phyloP scores from a whole-genome alignment of 2,329 filamentous ascomycete genomes.

The Xylaria sp. region DNA sequence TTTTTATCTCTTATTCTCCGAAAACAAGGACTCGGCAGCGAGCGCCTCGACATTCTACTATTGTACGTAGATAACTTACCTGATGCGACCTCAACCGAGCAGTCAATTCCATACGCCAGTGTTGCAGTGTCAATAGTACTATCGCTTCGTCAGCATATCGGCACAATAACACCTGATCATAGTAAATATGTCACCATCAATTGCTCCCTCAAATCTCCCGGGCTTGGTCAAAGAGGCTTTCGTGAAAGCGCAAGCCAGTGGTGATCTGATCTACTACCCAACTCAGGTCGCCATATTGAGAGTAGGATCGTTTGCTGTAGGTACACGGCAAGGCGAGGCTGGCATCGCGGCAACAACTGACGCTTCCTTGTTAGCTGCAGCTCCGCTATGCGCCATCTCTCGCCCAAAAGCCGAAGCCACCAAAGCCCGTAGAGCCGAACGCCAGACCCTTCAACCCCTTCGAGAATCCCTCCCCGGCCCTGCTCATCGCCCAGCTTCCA shows the following conservation, averaged over 20 bases:
- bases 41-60: no score
- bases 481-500: conserved; percentile 60
- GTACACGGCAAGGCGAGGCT: conserved; percentile 6
- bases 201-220: conserved; percentile 54
- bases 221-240: conserved; percentile 58
- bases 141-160: background rate
- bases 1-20: no score
- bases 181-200: conserved; percentile 47
- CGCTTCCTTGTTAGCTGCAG: conserved; percentile 66
- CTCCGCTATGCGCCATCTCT: conserved; percentile 73
- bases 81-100: no score
- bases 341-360: conserved; percentile 7
- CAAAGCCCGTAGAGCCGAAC: conserved; percentile 46
- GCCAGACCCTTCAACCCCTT: conserved; percentile 66
- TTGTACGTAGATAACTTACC: no score
- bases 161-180: background rate
- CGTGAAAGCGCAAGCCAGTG: conserved; percentile 51
- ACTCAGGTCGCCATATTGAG: conserved; percentile 58
- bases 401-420: conserved; percentile 66
- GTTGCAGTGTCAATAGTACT: background rate
- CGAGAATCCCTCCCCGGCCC: conserved; percentile 59
- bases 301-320: conserved; percentile 39
- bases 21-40: no score
- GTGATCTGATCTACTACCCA: conserved; percentile 59
- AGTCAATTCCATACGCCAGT: no score